phyloP scores from a whole-genome alignment of 345 rosid genomes.

The Murraya koenigii region DNA sequence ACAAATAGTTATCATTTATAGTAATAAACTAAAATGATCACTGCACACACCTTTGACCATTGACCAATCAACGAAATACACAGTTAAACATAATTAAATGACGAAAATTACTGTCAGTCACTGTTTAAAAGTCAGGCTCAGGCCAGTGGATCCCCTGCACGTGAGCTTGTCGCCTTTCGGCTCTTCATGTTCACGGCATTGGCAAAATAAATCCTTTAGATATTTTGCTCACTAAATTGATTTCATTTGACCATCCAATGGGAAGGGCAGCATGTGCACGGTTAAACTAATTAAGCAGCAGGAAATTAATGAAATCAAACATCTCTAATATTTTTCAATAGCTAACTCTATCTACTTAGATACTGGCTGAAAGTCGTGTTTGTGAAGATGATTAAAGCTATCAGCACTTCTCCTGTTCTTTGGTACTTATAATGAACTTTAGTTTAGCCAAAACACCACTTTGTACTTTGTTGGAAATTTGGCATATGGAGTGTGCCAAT shows the following conservation, averaged over 20 bases:
- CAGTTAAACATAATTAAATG: background rate
- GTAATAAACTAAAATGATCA: no score
- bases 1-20: no score
- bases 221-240: background rate
- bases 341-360: background rate
- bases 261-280: background rate
- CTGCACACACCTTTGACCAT: constrained; percentile 43
- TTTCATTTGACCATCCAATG: background rate
- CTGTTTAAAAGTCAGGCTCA: constrained; percentile 3
- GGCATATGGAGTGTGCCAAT: background rate
- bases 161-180: constrained; percentile 35
- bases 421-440: background rate
- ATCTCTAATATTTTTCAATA: background rate
- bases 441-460: background rate
- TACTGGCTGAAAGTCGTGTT: background rate
- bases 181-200: constrained; percentile 45
- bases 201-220: background rate
- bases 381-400: background rate
- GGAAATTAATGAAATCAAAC: background rate
- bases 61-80: constrained; percentile 32
- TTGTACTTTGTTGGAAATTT: background rate
- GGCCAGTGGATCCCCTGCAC: constrained; percentile 52
- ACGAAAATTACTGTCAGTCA: constrained; percentile 18
- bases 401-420: background rate
- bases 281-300: background rate